These are phyloP conservation scores for Paramecium tetraurelia DNA, from an alignment of 73 alveolate genomes.

Conservation along the genomic window DNA sequence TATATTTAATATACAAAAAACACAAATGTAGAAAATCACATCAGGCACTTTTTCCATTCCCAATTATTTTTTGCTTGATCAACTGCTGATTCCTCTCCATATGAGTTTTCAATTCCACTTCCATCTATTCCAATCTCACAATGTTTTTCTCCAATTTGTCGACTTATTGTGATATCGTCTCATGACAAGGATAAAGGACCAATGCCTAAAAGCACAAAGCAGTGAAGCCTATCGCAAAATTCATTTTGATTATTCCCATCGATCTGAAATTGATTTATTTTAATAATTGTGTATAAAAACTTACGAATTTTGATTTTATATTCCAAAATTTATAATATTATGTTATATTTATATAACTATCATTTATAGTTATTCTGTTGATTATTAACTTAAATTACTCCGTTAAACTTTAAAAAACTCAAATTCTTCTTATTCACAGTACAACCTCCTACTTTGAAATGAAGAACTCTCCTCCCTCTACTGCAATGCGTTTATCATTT, in stretches of 20 bases:
- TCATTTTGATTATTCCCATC: neutral
- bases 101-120: neutral
- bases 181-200: constrained; percentile 22
- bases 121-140: neutral
- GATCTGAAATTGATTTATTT: neutral
- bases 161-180: neutral
- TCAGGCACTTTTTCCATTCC: neutral
- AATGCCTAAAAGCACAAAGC: constrained; percentile 33
- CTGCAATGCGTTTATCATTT: no score
- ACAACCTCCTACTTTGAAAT: no score
- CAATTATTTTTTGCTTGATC: neutral
- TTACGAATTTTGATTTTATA: neutral
- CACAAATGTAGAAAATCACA: neutral
- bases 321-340: neutral
- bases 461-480: no score
- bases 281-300: neutral
- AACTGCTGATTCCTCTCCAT: neutral
- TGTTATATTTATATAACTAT: neutral
- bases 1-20: neutral
- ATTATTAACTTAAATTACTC: neutral
- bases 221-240: constrained; percentile 9
- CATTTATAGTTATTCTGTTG: neutral
- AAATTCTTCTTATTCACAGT: no score
- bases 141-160: neutral
- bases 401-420: no score